Evolutionary conservation across 176 grass and related monocot species (phyloP), one percentile per base, ranked within the genome.

Genomic region (Otatea glauca): DNA sequence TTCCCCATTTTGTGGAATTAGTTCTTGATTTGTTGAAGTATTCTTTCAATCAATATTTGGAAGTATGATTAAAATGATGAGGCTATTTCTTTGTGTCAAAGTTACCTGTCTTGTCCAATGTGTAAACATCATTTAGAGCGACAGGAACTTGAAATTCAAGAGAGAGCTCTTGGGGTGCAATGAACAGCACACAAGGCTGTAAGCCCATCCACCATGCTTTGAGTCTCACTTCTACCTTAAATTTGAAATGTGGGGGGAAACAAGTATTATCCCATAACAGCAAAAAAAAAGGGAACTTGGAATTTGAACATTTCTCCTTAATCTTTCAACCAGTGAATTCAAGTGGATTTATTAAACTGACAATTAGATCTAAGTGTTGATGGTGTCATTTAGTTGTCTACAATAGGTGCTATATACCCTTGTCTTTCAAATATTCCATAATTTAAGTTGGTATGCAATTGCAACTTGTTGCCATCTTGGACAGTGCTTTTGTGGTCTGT

Each of bases 131-230:
- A 73, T 1, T 38, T 64, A 54, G 53, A 83, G 21, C 20, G 43
- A 65, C 13, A 34, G 39, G 81, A 74, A 74, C 25, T 50, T 49
- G 11, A 74, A 74, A 64, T 83, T 74, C 29, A 74, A 72, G 20
- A n/a, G 20, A 58, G 3, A 5, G 7, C 51, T 55, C 17, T 55
- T 55, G 51, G 7, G 20, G 49, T 51, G 15, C 15, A 17, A 58
- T 9, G 7, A 7, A n/a, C 20, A 7, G 54, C 54, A n/a, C 21
- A 58, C 20, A 58, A 20, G 20, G 54, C 21, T n/a, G 20, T 56
- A 6, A 21, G 8, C 7, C 6, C 54, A n/a, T 20, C 54, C 54
- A 56, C 48, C 14, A 16, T 16, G 48, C 15, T 50, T 5, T 1
- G 29, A 29, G 29, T 58, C 20, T n/a, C 18, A n/a, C 20, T 21